phyloP scores from a whole-genome alignment of 1,284 basidiomycete genomes.

The Malassezia caprae region DNA sequence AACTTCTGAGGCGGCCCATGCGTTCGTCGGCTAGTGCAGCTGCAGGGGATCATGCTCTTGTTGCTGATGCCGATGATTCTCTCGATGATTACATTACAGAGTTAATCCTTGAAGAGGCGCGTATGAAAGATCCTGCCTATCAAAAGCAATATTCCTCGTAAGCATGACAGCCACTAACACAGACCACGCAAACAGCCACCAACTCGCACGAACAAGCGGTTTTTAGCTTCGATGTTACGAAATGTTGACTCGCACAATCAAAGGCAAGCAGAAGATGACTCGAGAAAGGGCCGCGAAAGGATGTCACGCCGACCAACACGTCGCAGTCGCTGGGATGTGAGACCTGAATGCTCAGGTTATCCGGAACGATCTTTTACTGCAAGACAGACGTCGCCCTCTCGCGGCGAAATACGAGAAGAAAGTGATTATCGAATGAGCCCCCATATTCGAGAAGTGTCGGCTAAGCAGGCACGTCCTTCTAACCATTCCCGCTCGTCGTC shows the following conservation, averaged over 20 bases:
- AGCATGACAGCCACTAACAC: not conserved
- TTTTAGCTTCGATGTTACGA: conserved; percentile 16
- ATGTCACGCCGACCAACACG: not conserved
- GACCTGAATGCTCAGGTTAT: not conserved
- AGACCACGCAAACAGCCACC: not conserved
- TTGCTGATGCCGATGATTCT: conserved; percentile 7
- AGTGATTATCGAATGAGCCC: not conserved
- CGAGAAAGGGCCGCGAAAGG: not conserved
- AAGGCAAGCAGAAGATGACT: not conserved
- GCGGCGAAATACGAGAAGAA: not conserved
- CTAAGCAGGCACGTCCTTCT: not conserved
- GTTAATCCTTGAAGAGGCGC: conserved; percentile 13
- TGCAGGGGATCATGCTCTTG: not conserved
- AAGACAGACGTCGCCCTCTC: not conserved
- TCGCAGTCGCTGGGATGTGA: conserved; percentile 2
- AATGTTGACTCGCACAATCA: conserved; percentile 17
- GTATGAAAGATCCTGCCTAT: conserved; percentile 8
- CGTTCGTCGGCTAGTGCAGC: not conserved
- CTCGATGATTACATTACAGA: conserved; percentile 15
- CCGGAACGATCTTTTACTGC: not conserved
- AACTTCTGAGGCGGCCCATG: not conserved
- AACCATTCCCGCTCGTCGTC: not conserved
- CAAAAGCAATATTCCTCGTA: not conserved
- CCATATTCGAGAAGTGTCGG: not conserved
- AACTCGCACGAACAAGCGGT: conserved; percentile 14